Conservation (phyloP, 306 rosid genomes). For the Morella rubra region DNA sequence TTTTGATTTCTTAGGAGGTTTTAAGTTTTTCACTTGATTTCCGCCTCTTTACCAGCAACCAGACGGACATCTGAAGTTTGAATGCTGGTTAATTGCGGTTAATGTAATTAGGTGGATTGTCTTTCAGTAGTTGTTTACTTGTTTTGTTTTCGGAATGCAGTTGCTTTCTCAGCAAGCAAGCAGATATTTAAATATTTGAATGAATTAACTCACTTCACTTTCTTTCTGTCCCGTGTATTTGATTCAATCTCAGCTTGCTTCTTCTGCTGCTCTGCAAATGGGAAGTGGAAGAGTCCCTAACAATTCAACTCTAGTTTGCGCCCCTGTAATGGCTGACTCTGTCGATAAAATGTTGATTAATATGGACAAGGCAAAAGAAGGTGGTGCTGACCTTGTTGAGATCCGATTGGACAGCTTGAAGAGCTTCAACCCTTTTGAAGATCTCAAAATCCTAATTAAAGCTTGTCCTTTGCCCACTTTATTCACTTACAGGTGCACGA, state of each 20-base stretch:
- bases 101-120: neutral
- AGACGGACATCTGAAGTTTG: neutral
- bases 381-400: slow-evolving; percentile 71
- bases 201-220: neutral
- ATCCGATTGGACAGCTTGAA: slow-evolving; percentile 64
- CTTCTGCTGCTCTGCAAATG: slow-evolving; percentile 27
- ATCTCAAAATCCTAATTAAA: slow-evolving; percentile 44
- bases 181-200: neutral
- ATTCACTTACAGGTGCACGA: slow-evolving; percentile 58
- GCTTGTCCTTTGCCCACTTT: slow-evolving; percentile 50
- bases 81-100: neutral
- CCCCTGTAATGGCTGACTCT: slow-evolving; percentile 58
- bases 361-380: slow-evolving; percentile 40
- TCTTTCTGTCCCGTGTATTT: neutral
- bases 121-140: neutral
- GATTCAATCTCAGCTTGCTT: slow-evolving; percentile 40
- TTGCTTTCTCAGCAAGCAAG: neutral
- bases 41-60: neutral
- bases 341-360: slow-evolving; percentile 45
- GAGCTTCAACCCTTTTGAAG: slow-evolving; percentile 42
- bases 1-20: neutral
- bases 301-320: slow-evolving; percentile 54
- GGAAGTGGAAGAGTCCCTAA: slow-evolving; percentile 32
- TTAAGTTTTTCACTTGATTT: neutral
- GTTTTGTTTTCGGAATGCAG: neutral